A percentile compares a stretch with the other conserved stretches of the same genome.
These are phyloP conservation scores for Pyricularia grisea DNA, from an alignment of 2,329 filamentous ascomycete species.

Conservation along the genomic window DNA sequence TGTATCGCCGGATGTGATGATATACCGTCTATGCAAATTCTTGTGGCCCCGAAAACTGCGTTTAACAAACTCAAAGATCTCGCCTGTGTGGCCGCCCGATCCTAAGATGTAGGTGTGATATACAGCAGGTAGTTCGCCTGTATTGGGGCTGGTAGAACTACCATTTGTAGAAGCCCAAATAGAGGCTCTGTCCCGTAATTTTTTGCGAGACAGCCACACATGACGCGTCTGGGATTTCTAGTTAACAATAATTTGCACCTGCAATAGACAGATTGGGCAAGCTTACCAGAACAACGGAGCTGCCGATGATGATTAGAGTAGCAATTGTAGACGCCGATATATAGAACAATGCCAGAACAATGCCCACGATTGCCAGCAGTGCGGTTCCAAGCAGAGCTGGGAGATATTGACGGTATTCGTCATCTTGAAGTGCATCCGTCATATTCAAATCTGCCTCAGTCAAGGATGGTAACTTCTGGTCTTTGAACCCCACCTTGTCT, in stretches of 20 bases:
- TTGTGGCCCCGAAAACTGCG: conserved; percentile 41
- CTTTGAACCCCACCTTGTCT: neutral
- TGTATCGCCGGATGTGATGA: conserved; percentile 67
- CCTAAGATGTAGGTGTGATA: conserved; percentile 78
- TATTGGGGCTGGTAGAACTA: conserved; percentile 8
- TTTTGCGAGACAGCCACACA: neutral
- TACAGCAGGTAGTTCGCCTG: conserved; percentile 16
- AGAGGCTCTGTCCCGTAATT: conserved; percentile 2
- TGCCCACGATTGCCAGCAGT: neutral
- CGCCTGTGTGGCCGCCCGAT: conserved; percentile 87
- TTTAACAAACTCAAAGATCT: conserved; percentile 81
- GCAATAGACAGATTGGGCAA: too few species aligned
- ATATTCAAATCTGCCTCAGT: conserved; percentile 2
- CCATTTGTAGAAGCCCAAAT: conserved; percentile 7
- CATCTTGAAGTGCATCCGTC: conserved; percentile 1
- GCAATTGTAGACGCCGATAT: neutral
- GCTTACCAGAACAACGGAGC: conserved; percentile 2
- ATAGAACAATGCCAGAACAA: neutral
- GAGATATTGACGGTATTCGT: neutral
- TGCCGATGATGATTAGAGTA: neutral
- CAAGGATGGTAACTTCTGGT: neutral
- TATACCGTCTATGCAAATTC: conserved; percentile 65
- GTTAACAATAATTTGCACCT: neutral
- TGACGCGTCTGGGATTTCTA: conserved; percentile 7
- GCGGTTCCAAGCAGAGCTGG: neutral